These are phyloP conservation scores for Xylariaceae sp. DNA, from an alignment of 2,329 filamentous ascomycete species.

Conservation along the genomic window DNA sequence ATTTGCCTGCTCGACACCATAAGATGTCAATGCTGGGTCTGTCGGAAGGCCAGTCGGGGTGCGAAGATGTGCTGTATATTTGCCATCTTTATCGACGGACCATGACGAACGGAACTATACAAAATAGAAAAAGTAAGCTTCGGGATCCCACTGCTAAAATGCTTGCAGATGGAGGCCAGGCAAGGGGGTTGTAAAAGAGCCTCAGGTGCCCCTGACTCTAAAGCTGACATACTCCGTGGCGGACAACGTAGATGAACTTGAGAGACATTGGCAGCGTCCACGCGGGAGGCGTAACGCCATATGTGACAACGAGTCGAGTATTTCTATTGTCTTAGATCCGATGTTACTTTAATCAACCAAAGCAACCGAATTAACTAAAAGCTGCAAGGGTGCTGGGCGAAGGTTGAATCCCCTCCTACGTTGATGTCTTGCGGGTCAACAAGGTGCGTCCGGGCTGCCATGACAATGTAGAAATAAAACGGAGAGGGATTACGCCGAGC, in stretches of 20 bases:
- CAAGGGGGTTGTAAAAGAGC: not conserved
- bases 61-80: constrained; percentile 69
- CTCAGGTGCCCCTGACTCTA: not conserved
- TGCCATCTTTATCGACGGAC: constrained; percentile 79
- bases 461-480: too few relatives aligned
- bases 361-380: too few relatives aligned
- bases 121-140: constrained; percentile 20
- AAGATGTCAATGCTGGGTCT: constrained; percentile 81
- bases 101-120: constrained; percentile 84
- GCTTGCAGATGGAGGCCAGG: constrained; percentile 1
- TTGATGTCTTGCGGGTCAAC: too few relatives aligned
- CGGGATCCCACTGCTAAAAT: constrained; percentile 7
- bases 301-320: too few relatives aligned
- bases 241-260: constrained; percentile 69
- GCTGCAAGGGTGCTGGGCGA: too few relatives aligned
- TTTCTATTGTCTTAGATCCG: too few relatives aligned
- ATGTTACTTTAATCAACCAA: too few relatives aligned
- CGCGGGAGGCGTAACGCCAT: too few relatives aligned
- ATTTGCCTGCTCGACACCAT: constrained; percentile 79
- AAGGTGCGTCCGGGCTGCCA: too few relatives aligned
- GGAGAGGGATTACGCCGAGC: too few relatives aligned
- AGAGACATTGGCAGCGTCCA: constrained; percentile 52
- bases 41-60: constrained; percentile 86
- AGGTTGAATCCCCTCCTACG: too few relatives aligned
- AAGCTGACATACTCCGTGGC: constrained; percentile 64